Evolutionary conservation across 1,284 basidiomycete species (phyloP).

Genomic region (Cryptococcus sp.): DNA sequence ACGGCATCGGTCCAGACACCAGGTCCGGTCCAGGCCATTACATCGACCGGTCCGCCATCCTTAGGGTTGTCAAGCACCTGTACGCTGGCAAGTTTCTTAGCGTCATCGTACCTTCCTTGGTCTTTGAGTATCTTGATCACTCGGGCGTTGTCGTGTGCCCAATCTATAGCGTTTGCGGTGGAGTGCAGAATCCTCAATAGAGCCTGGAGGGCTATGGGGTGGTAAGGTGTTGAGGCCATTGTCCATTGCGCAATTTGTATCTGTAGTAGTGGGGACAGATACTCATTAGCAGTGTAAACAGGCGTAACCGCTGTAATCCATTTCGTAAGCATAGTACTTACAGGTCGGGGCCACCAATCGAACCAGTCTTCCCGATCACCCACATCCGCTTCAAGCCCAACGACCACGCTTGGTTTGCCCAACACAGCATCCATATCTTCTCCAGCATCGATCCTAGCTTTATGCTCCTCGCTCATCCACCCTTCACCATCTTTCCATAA

Average conservation of each 20-base stretch:
- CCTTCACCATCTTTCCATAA: conserved; percentile 43
- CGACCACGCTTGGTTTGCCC: conserved; percentile 45
- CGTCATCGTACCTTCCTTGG: conserved; percentile 29
- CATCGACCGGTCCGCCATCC: conserved; percentile 47
- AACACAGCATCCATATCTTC: conserved; percentile 31
- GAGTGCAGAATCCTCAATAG: conserved; percentile 43
- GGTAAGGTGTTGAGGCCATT: conserved; percentile 43
- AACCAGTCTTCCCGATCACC: conserved; percentile 51
- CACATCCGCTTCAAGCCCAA: conserved; percentile 54
- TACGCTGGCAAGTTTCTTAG: conserved; percentile 23
- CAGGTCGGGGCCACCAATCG: conserved; percentile 52
- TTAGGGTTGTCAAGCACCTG: conserved; percentile 33
- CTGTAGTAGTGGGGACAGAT: conserved; percentile 19
- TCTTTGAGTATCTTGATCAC: conserved; percentile 22
- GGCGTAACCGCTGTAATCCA: not conserved
- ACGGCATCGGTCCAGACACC: conserved; percentile 52
- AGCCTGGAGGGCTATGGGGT: conserved; percentile 47
- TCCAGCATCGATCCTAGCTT: conserved; percentile 22
- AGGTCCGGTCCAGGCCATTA: conserved; percentile 52
- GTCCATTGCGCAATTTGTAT: conserved; percentile 56
- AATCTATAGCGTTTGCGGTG: conserved; percentile 40
- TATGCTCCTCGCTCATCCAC: conserved; percentile 31
- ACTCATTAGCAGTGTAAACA: not conserved
- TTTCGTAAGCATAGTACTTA: conserved; percentile 24
- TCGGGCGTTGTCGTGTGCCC: conserved; percentile 30